These are phyloP conservation scores for Asterochloris erici DNA, from an alignment of 139 green algal species.

Conservation along the genomic window DNA sequence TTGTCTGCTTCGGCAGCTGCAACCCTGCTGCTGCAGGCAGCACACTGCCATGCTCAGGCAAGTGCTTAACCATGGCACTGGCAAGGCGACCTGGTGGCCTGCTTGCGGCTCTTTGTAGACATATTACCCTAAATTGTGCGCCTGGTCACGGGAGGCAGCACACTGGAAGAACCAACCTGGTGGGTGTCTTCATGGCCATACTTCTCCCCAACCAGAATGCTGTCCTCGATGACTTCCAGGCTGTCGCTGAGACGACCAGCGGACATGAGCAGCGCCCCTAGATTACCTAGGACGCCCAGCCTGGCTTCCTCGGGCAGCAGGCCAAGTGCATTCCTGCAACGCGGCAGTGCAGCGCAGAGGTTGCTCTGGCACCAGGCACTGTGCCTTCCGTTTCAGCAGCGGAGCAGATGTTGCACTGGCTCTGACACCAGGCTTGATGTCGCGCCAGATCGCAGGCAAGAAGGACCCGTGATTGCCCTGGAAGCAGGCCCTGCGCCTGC, in stretches of 20 bases:
- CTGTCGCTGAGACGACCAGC: conserved; percentile 24
- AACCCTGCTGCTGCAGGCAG: background rate
- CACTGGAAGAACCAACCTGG: background rate
- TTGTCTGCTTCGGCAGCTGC: background rate
- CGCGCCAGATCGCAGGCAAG: too few relatives aligned
- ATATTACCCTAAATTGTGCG: background rate
- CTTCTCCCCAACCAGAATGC: conserved; percentile 5
- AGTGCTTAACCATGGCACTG: background rate
- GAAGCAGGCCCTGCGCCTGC: too few relatives aligned
- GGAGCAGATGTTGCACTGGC: too few relatives aligned
- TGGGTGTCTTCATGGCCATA: background rate
- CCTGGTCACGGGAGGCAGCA: background rate
- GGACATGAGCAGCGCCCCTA: conserved; percentile 53
- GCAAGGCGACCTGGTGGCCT: too few relatives aligned
- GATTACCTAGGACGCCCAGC: conserved; percentile 28
- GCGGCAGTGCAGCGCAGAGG: too few relatives aligned
- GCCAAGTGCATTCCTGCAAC: conserved; percentile 6
- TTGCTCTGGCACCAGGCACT: too few relatives aligned
- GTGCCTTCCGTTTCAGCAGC: too few relatives aligned
- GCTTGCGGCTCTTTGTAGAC: too few relatives aligned
- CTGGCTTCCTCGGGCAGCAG: background rate
- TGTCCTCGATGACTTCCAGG: conserved; percentile 5
- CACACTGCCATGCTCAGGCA: background rate
- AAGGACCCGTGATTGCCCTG: too few relatives aligned
- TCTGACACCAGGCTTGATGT: background rate